These are phyloP conservation scores for Fusarium pseudonygamai DNA, from an alignment of 2,329 filamentous ascomycete genomes.

Conservation along the genomic window DNA sequence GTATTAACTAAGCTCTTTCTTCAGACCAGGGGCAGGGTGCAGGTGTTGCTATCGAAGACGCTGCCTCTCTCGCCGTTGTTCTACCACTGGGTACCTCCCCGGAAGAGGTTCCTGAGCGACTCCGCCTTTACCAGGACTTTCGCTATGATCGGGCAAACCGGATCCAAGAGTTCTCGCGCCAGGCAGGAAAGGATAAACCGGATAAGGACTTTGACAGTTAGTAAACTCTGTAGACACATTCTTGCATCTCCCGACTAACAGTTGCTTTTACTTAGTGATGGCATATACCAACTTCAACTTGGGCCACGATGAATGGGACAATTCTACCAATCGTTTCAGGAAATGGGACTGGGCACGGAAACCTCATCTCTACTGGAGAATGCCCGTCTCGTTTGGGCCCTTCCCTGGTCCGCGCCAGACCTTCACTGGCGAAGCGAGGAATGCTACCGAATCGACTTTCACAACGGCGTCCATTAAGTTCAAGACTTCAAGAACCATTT, in stretches of 20 bases:
- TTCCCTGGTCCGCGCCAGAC: slow-evolving; percentile 17
- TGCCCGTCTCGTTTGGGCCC: slow-evolving; percentile 41
- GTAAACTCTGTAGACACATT: not conserved
- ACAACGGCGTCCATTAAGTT: slow-evolving; percentile 60
- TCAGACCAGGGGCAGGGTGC: slow-evolving; percentile 51
- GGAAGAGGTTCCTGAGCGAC: slow-evolving; percentile 61
- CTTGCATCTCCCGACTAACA: not conserved
- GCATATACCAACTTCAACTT: slow-evolving; percentile 30
- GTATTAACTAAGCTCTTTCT: no score
- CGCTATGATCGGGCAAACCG: slow-evolving; percentile 65
- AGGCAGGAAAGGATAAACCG: slow-evolving; percentile 51
- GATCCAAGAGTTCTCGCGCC: slow-evolving; percentile 67
- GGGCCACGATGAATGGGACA: slow-evolving; percentile 37
- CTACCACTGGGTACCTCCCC: slow-evolving; percentile 57
- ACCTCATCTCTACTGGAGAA: slow-evolving; percentile 26
- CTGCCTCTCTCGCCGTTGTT: slow-evolving; percentile 65
- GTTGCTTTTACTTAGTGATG: slow-evolving; percentile 1
- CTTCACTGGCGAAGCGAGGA: slow-evolving; percentile 37
- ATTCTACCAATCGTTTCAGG: slow-evolving; percentile 17
- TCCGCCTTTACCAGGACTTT: slow-evolving; percentile 68
- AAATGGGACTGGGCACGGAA: slow-evolving; percentile 29
- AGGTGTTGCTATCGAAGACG: slow-evolving; percentile 75
- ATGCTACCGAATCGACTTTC: slow-evolving; percentile 41
- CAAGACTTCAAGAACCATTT: slow-evolving; percentile 59
- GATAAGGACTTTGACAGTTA: slow-evolving; percentile 26